phyloP scores from a whole-genome alignment of 2,329 filamentous ascomycete genomes.

The Alternaria dauci region DNA sequence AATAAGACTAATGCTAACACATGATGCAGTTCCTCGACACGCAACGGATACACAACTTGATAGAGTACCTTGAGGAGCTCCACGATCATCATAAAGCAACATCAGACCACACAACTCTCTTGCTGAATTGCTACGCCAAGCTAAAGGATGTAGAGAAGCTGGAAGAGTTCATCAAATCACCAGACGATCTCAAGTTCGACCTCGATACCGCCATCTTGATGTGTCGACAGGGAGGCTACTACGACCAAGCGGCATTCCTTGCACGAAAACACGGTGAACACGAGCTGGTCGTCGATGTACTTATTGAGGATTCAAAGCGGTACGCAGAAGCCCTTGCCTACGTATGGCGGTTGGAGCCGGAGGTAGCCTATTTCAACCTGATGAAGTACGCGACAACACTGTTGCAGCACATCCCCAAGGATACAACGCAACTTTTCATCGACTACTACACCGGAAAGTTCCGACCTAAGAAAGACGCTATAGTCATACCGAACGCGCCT shows the following conservation, averaged over 20 bases:
- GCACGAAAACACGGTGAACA: constrained; percentile 94
- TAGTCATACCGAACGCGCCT: constrained; percentile 59
- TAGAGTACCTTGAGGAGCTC: constrained; percentile 94
- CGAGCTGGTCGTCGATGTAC: constrained; percentile 90
- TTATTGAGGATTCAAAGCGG: constrained; percentile 93
- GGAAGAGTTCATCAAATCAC: constrained; percentile 95
- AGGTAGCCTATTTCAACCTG: constrained; percentile 81
- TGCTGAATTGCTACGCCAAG: constrained; percentile 97
- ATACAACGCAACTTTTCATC: constrained; percentile 87
- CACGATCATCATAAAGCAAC: constrained; percentile 94
- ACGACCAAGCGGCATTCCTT: constrained; percentile 93
- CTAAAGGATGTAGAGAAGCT: constrained; percentile 96
- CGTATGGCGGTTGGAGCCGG: constrained; percentile 85
- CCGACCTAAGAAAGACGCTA: constrained; percentile 72
- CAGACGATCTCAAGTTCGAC: constrained; percentile 94
- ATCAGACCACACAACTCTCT: constrained; percentile 90
- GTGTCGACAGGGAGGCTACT: constrained; percentile 97
- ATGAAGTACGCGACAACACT: constrained; percentile 96
- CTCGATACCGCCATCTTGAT: constrained; percentile 96
- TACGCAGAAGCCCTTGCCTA: constrained; percentile 90
- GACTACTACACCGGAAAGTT: constrained; percentile 94
- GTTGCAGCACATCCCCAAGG: constrained; percentile 82
- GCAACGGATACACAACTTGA: constrained; percentile 95
- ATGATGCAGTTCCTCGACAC: constrained; percentile 82
- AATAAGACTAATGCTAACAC: constrained; percentile 16